These are phyloP conservation scores for Leersia perrieri DNA, from an alignment of 176 grass and related monocot species.

Conservation along the genomic window DNA sequence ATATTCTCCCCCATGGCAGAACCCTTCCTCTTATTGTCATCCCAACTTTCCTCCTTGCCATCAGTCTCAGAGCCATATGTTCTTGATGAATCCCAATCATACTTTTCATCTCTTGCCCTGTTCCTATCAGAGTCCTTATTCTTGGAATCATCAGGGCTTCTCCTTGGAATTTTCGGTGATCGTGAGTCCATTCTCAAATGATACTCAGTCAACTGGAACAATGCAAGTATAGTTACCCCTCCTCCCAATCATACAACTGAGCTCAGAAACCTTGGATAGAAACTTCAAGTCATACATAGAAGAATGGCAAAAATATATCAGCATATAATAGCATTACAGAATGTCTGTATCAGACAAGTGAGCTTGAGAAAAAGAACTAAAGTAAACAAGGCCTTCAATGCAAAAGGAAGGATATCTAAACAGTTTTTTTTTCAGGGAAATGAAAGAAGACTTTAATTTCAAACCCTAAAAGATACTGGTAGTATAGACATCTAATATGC, in stretches of 20 bases:
- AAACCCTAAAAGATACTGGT: background rate
- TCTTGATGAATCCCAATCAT: conserved; percentile 50
- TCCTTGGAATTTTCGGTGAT: conserved; percentile 59
- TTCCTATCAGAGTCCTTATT: conserved; percentile 36
- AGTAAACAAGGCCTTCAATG: background rate
- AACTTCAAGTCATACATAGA: conserved; percentile 18
- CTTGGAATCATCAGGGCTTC: conserved; percentile 50
- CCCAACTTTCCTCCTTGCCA: conserved; percentile 16
- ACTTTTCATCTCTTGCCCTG: conserved; percentile 43
- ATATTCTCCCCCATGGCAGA: conserved; percentile 45
- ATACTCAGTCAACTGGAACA: conserved; percentile 21
- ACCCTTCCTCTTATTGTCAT: conserved; percentile 33
- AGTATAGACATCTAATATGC: background rate
- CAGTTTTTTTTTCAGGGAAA: background rate
- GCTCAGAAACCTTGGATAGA: conserved; percentile 7
- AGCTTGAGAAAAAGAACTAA: background rate
- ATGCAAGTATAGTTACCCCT: background rate
- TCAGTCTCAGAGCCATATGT: conserved; percentile 38
- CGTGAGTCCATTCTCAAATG: conserved; percentile 40
- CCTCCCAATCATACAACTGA: background rate
- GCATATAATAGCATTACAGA: background rate
- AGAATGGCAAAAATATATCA: conserved; percentile 13
- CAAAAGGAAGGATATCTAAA: background rate
- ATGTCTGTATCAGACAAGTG: background rate
- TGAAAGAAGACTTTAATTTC: background rate